A percentile compares a stretch with the other conserved stretches of the same genome.
Evolutionary conservation across 371 early-diverging fungal species (phyloP).

Genomic region (Sporodiniella umbellata): DNA sequence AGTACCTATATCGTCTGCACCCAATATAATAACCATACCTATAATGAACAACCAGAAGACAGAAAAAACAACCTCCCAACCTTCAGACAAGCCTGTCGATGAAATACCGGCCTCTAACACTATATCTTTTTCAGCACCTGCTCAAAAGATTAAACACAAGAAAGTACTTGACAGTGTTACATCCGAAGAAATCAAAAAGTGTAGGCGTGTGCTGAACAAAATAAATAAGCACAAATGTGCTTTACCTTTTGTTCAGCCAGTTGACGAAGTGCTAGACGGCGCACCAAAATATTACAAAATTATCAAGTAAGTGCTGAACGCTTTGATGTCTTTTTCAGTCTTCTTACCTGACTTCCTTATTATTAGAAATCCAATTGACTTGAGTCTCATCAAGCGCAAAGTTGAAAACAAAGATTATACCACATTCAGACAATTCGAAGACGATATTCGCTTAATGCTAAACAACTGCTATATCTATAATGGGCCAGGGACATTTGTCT

Average conservation of each 20-base stretch:
- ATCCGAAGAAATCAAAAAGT: slow-evolving; percentile 36
- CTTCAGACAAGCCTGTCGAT: no score
- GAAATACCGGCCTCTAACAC: neutral
- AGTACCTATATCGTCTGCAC: slow-evolving; percentile 1
- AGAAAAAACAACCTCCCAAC: neutral
- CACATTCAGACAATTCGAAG: slow-evolving; percentile 57
- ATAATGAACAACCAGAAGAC: neutral
- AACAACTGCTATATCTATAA: slow-evolving; percentile 58
- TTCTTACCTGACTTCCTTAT: neutral
- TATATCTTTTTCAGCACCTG: neutral
- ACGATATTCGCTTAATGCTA: slow-evolving; percentile 59
- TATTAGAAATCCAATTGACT: slow-evolving; percentile 90
- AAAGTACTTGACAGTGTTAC: slow-evolving; percentile 10
- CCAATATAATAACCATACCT: neutral
- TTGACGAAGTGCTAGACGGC: slow-evolving; percentile 59
- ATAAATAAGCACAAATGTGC: slow-evolving; percentile 56
- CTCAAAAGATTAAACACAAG: slow-evolving; percentile 8
- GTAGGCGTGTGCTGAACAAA: slow-evolving; percentile 51
- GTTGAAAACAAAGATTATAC: slow-evolving; percentile 62
- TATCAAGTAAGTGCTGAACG: slow-evolving; percentile 27
- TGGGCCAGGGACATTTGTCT: slow-evolving; percentile 46
- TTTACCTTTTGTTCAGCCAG: slow-evolving; percentile 62
- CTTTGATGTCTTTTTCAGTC: neutral
- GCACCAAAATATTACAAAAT: slow-evolving; percentile 43
- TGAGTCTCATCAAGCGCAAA: slow-evolving; percentile 79